phyloP scores from a whole-genome alignment of 75 land plant species.

The Pseudotsuga menziesii region DNA sequence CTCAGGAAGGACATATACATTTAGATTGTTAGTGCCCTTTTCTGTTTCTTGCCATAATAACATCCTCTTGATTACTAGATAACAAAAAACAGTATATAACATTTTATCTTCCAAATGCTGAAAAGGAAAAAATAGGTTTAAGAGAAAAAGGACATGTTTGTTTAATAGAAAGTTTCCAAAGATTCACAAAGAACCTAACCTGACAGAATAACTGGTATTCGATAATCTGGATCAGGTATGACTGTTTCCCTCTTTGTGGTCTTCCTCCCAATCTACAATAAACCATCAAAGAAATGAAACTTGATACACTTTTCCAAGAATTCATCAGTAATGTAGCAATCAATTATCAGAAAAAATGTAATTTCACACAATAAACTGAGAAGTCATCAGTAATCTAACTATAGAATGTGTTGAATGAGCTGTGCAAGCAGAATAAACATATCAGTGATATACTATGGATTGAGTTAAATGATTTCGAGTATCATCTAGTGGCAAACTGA shows the following conservation, averaged over 20 bases:
- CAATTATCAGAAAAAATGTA: background rate
- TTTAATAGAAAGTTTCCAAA: background rate
- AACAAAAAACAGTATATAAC: background rate
- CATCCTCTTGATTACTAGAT: background rate
- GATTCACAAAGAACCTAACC: slow-evolving; percentile 33
- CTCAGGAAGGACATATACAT: background rate
- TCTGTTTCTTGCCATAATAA: background rate
- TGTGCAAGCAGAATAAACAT: too few relatives aligned
- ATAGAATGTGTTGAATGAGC: too few relatives aligned
- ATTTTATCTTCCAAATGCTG: background rate
- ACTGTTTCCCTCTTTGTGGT: slow-evolving; percentile 53
- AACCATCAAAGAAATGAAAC: slow-evolving; percentile 2
- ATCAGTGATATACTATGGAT: too few relatives aligned
- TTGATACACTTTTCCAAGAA: background rate
- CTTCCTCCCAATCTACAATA: slow-evolving; percentile 45
- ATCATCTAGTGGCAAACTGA: too few relatives aligned
- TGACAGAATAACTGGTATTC: slow-evolving; percentile 62
- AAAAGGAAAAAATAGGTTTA: slow-evolving; percentile 5
- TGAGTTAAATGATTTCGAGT: too few relatives aligned
- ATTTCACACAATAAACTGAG: background rate
- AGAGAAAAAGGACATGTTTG: background rate
- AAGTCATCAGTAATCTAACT: background rate
- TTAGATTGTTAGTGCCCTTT: background rate
- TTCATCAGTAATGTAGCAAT: background rate
- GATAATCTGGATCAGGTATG: slow-evolving; percentile 88